Evolutionary conservation across 805 yeast species (phyloP).

Genomic region (Metschnikowia arizonensis): DNA sequence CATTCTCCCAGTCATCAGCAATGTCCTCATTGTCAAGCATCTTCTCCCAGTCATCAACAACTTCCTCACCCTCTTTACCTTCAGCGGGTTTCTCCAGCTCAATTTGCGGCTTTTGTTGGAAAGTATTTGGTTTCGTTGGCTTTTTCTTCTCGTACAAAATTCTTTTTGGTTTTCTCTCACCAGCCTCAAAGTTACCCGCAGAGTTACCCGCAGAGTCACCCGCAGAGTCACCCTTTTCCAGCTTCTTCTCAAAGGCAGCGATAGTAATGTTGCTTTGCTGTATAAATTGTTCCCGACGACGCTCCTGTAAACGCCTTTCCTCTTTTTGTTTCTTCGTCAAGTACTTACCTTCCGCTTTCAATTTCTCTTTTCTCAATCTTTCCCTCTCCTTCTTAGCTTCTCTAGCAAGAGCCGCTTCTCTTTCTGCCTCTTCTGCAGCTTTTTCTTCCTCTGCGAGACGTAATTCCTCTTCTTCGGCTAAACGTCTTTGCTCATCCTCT

Average conservation of each 20-base stretch:
- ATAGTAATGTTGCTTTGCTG: conserved; percentile 69
- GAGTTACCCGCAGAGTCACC: conserved; percentile 17
- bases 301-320: conserved; percentile 79
- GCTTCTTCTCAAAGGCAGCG: conserved; percentile 56
- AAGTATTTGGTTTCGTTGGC: conserved; percentile 44
- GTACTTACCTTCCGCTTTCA: conserved; percentile 93
- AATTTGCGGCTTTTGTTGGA: conserved; percentile 23
- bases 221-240: conserved; percentile 13
- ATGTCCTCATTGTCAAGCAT: conserved; percentile 43
- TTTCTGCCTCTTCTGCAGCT: conserved; percentile 58
- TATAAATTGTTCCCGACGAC: conserved; percentile 81
- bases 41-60: conserved; percentile 20
- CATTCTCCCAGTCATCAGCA: conserved; percentile 47
- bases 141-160: conserved; percentile 71
- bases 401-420: conserved; percentile 52
- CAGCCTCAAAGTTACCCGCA: conserved; percentile 20
- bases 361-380: conserved; percentile 78
- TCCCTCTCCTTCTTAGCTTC: conserved; percentile 82
- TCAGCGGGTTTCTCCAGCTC: conserved; percentile 12
- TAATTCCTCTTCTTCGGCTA: conserved; percentile 64
- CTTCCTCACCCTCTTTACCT: conserved; percentile 25
- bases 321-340: conserved; percentile 94
- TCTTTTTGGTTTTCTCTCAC: conserved; percentile 51
- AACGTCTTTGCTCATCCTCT: conserved; percentile 75
- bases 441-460: conserved; percentile 49